Percentiles rank a stretch among this genome's conserved stretches.
Conservation (phyloP, 2,329 filamentous ascomycete genomes). For the Trichoderma citrinoviride region DNA sequence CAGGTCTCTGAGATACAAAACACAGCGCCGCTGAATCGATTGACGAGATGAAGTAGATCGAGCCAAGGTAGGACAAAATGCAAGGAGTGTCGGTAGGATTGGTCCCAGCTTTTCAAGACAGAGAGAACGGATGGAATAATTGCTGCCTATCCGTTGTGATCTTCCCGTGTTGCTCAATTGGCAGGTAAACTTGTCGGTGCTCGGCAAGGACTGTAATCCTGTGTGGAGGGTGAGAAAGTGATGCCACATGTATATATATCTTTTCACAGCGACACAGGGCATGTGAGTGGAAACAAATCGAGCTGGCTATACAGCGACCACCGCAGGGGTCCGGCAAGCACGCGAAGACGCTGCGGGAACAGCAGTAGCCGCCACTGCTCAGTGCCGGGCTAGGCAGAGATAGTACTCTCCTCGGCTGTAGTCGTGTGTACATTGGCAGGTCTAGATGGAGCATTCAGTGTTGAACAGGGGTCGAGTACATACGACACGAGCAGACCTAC, state of each 20-base stretch:
- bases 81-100: not conserved
- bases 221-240: not conserved
- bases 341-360: not conserved
- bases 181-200: not conserved
- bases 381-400: conserved; percentile 3
- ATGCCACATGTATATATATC: conserved; percentile 8
- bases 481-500: not conserved
- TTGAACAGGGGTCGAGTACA: not conserved
- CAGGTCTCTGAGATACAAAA: not conserved
- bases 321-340: conserved; percentile 1
- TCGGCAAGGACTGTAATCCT: not conserved
- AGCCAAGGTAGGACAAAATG: not conserved
- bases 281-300: not conserved
- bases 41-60: not conserved
- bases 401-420: not conserved
- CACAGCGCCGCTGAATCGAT: not conserved
- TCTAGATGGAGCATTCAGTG: not conserved
- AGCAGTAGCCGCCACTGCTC: not conserved
- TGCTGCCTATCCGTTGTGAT: not conserved
- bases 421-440: not conserved
- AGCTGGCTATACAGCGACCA: not conserved
- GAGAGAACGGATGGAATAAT: not conserved
- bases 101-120: not conserved
- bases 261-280: not conserved
- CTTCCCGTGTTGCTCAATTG: not conserved